Evolutionary conservation across 345 rosid species (phyloP).

Genomic region (Gossypium stocksii): DNA sequence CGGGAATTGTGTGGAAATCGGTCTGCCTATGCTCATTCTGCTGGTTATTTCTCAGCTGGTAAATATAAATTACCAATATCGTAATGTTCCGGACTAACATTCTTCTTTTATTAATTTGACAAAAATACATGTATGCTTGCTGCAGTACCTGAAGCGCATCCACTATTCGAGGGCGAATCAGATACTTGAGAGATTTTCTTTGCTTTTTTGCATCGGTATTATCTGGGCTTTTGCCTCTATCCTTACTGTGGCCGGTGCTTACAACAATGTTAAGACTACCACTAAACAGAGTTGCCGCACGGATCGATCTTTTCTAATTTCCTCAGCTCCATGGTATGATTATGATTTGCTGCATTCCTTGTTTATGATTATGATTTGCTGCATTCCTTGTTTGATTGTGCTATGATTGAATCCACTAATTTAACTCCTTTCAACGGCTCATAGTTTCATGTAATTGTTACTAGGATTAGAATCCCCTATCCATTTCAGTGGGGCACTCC

Average conservation of each 20-base stretch:
- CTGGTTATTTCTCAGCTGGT: slow-evolving; percentile 74
- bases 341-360: slow-evolving; percentile 11
- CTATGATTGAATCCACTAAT: neutral
- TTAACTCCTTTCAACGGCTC: neutral
- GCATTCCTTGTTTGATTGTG: slow-evolving; percentile 7
- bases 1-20: slow-evolving; percentile 80
- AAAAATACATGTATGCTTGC: slow-evolving; percentile 18
- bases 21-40: slow-evolving; percentile 89
- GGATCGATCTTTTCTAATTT: slow-evolving; percentile 62
- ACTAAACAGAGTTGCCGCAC: slow-evolving; percentile 77
- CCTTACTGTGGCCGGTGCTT: slow-evolving; percentile 88
- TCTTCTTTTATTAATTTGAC: neutral
- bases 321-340: slow-evolving; percentile 76
- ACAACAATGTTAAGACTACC: slow-evolving; percentile 57
- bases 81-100: neutral
- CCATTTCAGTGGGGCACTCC: slow-evolving; percentile 99
- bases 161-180: slow-evolving; percentile 25
- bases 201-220: slow-evolving; percentile 73
- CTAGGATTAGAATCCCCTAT: slow-evolving; percentile 83
- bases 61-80: neutral
- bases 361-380: slow-evolving; percentile 23
- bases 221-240: slow-evolving; percentile 93
- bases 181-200: slow-evolving; percentile 74
- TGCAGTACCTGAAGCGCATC: slow-evolving; percentile 60
- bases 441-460: slow-evolving; percentile 10